These are phyloP conservation scores for Aspergillus asperescens DNA, from an alignment of 495 filamentous ascomycete genomes.

Conservation along the genomic window DNA sequence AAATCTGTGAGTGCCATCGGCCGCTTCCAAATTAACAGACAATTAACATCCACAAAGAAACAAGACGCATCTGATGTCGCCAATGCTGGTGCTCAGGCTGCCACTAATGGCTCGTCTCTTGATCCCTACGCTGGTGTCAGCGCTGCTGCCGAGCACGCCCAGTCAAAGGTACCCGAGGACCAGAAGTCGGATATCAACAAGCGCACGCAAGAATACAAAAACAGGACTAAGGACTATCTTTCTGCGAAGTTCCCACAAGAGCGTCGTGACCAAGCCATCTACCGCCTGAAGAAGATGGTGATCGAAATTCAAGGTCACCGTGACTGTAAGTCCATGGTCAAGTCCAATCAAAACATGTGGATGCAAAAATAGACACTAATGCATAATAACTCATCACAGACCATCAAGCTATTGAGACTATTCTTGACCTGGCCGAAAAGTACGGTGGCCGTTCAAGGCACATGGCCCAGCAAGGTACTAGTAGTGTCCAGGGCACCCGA, in stretches of 20 bases:
- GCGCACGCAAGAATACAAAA: constrained; percentile 25
- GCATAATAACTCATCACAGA: constrained; percentile 42
- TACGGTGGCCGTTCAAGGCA: constrained; percentile 73
- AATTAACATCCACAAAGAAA: constrained; percentile 3
- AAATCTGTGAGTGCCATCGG: constrained; percentile 43
- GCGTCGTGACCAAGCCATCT: constrained; percentile 88
- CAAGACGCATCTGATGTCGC: constrained; percentile 47
- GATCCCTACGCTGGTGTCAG: constrained; percentile 49
- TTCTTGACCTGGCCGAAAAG: constrained; percentile 77
- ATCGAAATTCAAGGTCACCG: constrained; percentile 90
- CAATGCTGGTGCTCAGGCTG: constrained; percentile 51
- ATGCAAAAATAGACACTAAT: not conserved
- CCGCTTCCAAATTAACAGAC: not conserved
- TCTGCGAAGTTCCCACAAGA: constrained; percentile 83
- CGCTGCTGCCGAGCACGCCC: constrained; percentile 46
- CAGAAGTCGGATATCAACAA: constrained; percentile 35
- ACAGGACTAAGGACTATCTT: constrained; percentile 66
- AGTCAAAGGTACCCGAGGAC: constrained; percentile 45
- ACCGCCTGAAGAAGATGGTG: constrained; percentile 95
- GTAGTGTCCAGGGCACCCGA: constrained; percentile 65
- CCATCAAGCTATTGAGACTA: constrained; percentile 77
- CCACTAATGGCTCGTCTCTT: constrained; percentile 44
- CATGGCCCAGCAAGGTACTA: constrained; percentile 55
- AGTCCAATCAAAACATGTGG: no score
- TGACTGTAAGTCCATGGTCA: constrained; percentile 61